These are phyloP conservation scores for Candida lessepsii DNA, from an alignment of 805 yeast genomes.

Conservation along the genomic window DNA sequence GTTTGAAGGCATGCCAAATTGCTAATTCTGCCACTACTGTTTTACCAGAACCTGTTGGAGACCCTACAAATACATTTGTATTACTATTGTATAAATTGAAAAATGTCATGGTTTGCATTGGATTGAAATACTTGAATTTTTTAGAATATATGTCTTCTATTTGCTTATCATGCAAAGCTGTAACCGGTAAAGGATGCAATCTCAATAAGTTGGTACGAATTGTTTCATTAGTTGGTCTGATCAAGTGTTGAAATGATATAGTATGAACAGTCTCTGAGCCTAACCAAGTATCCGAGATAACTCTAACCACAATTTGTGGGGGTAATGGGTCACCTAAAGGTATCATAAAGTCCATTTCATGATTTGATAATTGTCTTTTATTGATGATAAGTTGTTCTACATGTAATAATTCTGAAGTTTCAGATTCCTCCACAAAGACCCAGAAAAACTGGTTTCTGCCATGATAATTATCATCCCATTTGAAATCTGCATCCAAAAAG, in stretches of 20 bases:
- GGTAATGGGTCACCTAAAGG: slow-evolving; percentile 91
- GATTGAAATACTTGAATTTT: slow-evolving; percentile 85
- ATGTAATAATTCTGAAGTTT: slow-evolving; percentile 69
- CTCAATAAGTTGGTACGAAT: slow-evolving; percentile 76
- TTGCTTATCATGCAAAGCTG: slow-evolving; percentile 69
- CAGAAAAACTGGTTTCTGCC: slow-evolving; percentile 86
- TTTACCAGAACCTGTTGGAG: slow-evolving; percentile 98
- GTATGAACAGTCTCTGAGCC: slow-evolving; percentile 77
- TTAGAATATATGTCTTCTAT: slow-evolving; percentile 66
- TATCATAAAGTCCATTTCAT: slow-evolving; percentile 86
- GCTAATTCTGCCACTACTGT: slow-evolving; percentile 97
- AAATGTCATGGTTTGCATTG: slow-evolving; percentile 98
- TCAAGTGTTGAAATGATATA: slow-evolving; percentile 85
- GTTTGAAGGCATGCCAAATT: slow-evolving; percentile 91
- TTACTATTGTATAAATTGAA: slow-evolving; percentile 81
- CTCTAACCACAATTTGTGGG: slow-evolving; percentile 77
- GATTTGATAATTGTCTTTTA: slow-evolving; percentile 53
- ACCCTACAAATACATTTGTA: slow-evolving; percentile 85
- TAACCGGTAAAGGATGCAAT: slow-evolving; percentile 80
- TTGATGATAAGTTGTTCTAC: slow-evolving; percentile 76
- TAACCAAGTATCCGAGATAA: slow-evolving; percentile 83
- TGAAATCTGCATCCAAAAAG: slow-evolving; percentile 68
- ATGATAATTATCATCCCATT: slow-evolving; percentile 81
- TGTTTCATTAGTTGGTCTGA: slow-evolving; percentile 85
- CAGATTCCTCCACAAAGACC: slow-evolving; percentile 89